A percentile compares a stretch with the other conserved stretches of the same genome.
These are phyloP conservation scores for Sporothrix euskadiensis DNA, from an alignment of 2,329 filamentous ascomycete genomes.

Conservation along the genomic window DNA sequence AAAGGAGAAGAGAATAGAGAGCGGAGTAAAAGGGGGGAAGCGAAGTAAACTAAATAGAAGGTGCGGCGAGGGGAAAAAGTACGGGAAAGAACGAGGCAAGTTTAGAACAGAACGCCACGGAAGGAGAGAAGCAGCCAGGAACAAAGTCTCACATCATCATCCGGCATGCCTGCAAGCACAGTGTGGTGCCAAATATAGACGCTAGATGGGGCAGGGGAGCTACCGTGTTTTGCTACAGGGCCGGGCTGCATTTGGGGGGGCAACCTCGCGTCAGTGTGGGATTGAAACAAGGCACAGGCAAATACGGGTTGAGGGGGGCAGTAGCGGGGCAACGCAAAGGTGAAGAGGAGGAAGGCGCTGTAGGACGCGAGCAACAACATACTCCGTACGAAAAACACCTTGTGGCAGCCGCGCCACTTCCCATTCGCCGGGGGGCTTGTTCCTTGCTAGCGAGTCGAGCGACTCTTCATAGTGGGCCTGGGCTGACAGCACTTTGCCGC, in stretches of 20 bases:
- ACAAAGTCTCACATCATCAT: conserved; percentile 22
- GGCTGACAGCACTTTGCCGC: conserved; percentile 8
- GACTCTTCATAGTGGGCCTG: not conserved
- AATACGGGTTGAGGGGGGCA: conserved; percentile 16
- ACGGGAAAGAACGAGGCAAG: conserved; percentile 9
- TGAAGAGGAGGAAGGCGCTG: too few relatives aligned
- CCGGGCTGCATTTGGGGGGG: conserved; percentile 8
- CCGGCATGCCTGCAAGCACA: not conserved
- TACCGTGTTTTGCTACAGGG: not conserved
- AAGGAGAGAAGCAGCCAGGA: not conserved
- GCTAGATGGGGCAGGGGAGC: not conserved
- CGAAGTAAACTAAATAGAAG: conserved; percentile 14
- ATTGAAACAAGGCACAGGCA: conserved; percentile 21
- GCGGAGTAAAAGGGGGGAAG: not conserved
- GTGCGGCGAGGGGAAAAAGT: not conserved
- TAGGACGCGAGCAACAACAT: too few relatives aligned
- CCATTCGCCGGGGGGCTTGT: conserved; percentile 22
- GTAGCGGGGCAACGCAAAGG: not conserved
- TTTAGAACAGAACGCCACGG: not conserved
- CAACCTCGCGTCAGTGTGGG: conserved; percentile 10
- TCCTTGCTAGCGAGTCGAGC: not conserved
- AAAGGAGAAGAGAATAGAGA: not conserved
- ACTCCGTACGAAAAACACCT: not conserved
- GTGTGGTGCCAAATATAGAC: conserved; percentile 22
- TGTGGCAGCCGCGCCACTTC: conserved; percentile 23